Base-by-base conservation (phyloP, 148 eudicot species). In the Persicaria tinctoria region DNA sequence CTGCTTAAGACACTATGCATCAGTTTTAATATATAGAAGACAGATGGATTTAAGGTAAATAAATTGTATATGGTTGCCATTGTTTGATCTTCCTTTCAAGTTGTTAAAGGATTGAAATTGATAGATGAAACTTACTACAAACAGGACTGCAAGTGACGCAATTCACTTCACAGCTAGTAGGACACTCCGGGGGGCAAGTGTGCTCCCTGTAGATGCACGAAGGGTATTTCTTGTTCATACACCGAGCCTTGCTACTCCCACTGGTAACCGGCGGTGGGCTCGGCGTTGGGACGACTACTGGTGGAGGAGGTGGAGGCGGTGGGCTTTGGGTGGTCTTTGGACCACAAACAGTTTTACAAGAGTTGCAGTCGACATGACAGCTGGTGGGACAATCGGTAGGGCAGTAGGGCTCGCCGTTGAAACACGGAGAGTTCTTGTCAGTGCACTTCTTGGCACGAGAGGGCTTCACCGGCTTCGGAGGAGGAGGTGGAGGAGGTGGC, bases 91-190 rank as follows among this genome's bases (percentile, higher is more conserved):
- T 20, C n/a, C n/a, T 20, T 20, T 20, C 27, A 23, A 23, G 1
- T 23, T 23, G 27, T 1, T 23, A 23, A 32, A 17, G 20, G 70
- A 8, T 23, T 16, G 12, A 7, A 66, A 41, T n/a, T 23, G 16
- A 51, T 14, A 54, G 18, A 27, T 2, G 51, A 57, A 48, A 76
- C 85, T 82, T 76, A 82, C 85, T 56, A 71, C 88, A 85, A 66
- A 80, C 85, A 57, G 88, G 85, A 50, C 84, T 80, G 79, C 88
- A 85, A 32, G 87, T 81, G 78, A 62, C 84, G 56, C 86, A 84
- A 64, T 84, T 78, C 50, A 84, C 78, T 63, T 80, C 80, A 57
- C 86, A 85, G 0, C 9, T 12, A 18, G 69, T 62, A 4, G 73
- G 62, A 38, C 73, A 66, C 38, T 5, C 8, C 10, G 57, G 62